These are phyloP conservation scores for Boletus vermiculosoides DNA, from an alignment of 768 basidiomycete species.

Conservation along the genomic window DNA sequence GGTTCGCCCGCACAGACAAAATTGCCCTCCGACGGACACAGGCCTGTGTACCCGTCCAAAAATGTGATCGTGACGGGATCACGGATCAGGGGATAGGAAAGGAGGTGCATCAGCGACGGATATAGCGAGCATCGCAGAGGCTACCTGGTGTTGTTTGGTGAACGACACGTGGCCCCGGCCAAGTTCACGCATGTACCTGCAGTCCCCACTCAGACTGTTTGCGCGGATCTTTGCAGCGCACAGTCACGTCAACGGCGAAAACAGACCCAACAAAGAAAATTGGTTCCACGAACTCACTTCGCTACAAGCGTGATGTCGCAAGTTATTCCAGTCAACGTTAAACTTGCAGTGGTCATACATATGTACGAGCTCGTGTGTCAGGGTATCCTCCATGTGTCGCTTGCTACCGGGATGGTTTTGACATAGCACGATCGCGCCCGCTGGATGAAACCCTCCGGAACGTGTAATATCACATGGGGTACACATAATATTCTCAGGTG, in stretches of 20 bases:
- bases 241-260: not conserved
- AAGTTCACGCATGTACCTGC: conserved; percentile 80
- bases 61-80: not conserved
- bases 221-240: conserved; percentile 80
- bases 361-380: conserved; percentile 92
- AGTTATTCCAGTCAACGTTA: conserved; percentile 87
- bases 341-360: conserved; percentile 96
- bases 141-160: conserved; percentile 92
- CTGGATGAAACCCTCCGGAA: conserved; percentile 84
- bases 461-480: conserved; percentile 72
- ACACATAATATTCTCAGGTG: conserved; percentile 75
- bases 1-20: conserved; percentile 77
- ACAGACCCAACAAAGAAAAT: not conserved
- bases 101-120: conserved; percentile 10
- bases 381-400: conserved; percentile 88
- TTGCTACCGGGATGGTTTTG: conserved; percentile 79
- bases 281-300: conserved; percentile 59
- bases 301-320: conserved; percentile 94
- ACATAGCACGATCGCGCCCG: conserved; percentile 81
- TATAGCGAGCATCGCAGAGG: conserved; percentile 9
- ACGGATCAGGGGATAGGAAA: conserved; percentile 4
- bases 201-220: conserved; percentile 92
- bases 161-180: conserved; percentile 73
- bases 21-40: conserved; percentile 90
- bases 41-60: conserved; percentile 45